phyloP scores from a whole-genome alignment of 2,329 filamentous ascomycete species.

The Botrytis fragariae region DNA sequence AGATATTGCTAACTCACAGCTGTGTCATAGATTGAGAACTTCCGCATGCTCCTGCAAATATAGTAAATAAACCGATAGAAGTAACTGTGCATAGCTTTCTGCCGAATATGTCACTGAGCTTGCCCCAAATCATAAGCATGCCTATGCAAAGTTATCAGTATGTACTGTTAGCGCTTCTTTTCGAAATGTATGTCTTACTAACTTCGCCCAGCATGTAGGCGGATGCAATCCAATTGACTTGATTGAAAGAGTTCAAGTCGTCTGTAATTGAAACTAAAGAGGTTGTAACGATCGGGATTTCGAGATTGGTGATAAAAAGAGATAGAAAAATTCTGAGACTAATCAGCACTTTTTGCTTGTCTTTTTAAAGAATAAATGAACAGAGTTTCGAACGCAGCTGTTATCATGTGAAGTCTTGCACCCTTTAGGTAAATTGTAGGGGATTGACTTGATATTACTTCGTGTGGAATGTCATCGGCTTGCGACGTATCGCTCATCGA shows the following conservation, averaged over 20 bases:
- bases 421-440: no score
- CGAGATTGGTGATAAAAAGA: no score
- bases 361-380: no score
- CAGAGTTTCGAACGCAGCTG: no score
- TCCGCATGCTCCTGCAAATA: neutral
- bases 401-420: no score
- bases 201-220: constrained; percentile 15
- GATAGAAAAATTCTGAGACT: no score
- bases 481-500: no score
- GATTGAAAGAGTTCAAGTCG: constrained; percentile 5
- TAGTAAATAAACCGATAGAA: neutral
- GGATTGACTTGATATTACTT: no score
- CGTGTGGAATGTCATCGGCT: no score
- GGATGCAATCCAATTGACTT: constrained; percentile 16
- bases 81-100: neutral
- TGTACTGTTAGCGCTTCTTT: no score
- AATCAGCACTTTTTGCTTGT: no score
- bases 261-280: constrained; percentile 20
- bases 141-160: neutral
- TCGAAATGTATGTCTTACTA: neutral
- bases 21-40: neutral
- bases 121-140: neutral
- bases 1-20: no score
- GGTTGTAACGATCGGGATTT: neutral
- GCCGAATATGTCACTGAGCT: constrained; percentile 6